Base-by-base conservation (phyloP, 176 grass and related monocot species). In the Aegilops speltoides region DNA sequence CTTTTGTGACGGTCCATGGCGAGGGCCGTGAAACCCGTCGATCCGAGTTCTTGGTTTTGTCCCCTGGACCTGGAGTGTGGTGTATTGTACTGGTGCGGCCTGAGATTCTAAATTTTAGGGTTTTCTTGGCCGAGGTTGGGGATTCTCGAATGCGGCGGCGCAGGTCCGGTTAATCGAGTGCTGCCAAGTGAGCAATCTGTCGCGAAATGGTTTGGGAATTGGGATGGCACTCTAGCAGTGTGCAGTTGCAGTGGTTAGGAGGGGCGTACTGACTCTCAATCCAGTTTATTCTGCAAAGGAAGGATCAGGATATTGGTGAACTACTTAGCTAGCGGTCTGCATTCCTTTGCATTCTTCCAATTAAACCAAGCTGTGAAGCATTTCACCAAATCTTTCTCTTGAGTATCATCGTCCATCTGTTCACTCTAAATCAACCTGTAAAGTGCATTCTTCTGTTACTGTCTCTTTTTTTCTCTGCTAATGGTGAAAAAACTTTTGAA, bases 401-500 rank as follows among this genome's bases (percentile, higher is more conserved):
- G 15, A 40, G 6, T 28, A 64, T 22, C 19, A 8, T 73, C 40
- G 6, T 74, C 41, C 25, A 40, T 4, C 37, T 34, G 43, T 83
- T 62, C 25, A 16, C 11, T 10, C 19, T 5, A 83, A 83, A 23
- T 22, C 67, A 15, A 4, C 7, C 8, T 24, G 2, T 54, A 54
- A 54, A 54, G 50, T 34, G 19, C 48, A 26, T 79, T 15, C 10
- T 13, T 71, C 0, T 0, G 5, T 50, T 28, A 19, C 72, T 87
- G 22, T 80, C 43, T 45, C 10, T 24, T 6, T 43, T 85, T 54
- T 29, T 86, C 12, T 54, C 45, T 4, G n/a, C 71, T 91, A 62
- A 85, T 64, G 40, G 19, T 78, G 26, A 32, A 26, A 33, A 29
- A 69, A 54, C 59, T 88, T 68, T 82, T 79, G 45, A 86, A 97